Base-by-base conservation (phyloP, 306 rosid genomes). In the Cicer judaicum region DNA sequence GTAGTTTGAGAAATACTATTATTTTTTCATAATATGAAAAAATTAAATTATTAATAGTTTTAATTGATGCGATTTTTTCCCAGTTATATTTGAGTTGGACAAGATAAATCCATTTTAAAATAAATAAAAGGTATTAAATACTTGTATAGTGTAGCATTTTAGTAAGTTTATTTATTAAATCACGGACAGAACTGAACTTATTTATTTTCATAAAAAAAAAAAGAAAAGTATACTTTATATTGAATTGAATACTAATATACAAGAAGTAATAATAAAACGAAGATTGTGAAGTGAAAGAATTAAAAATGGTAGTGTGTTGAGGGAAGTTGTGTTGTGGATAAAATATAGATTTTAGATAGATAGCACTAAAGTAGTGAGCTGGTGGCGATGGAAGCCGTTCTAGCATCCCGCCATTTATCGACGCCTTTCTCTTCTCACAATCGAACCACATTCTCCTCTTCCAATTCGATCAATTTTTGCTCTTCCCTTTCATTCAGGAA, bases 331-430 rank as follows among this genome's bases (percentile, higher is more conserved):
- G 44, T 9, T 76, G 85, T 78, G 86, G 93, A 86, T 89, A 83
- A 80, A 56, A 21, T 18, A 8, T 7, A 65, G 14, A 6, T 29
- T 29, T 29, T 13, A 73, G 50, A 48, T 49, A 15, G 79, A 61
- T 15, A 75, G 66, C 47, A 48, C 44, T 49, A 7, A 59, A 59
- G 68, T 16, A 64, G 1, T 2, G 8, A 12, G 48, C 63, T 7
- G 43, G 70, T 29, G 83, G 67, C 80, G 50, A 89, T 91, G 99
- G 96, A 94, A 44, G 93, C 93, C 21, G 75, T 87, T 65, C 95
- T 88, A 78, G 78, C 86, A 68, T 87, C 96, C 81, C 89, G 90
- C 86, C 93, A 91, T 73, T 87, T 88, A 57, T 80, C 88, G 36
- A 39, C 90, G 10, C 59, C 83, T 42, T 54, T 87, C 44, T 82